These are phyloP conservation scores for Cryoendolithus antarcticus DNA, from an alignment of 2,329 filamentous ascomycete genomes.

Conservation along the genomic window DNA sequence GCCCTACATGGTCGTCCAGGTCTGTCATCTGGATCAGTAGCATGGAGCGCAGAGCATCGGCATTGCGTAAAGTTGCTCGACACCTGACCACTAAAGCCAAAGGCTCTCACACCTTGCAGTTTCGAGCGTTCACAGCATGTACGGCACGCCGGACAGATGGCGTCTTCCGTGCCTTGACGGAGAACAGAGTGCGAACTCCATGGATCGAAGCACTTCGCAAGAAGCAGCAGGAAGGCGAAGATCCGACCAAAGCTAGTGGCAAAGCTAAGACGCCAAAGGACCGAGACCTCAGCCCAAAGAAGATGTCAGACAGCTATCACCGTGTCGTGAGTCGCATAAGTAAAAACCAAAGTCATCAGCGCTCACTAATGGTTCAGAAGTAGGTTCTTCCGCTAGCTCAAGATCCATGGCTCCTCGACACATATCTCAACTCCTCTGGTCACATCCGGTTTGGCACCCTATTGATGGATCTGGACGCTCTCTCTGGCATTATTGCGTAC, in stretches of 20 bases:
- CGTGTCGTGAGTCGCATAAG: conserved; percentile 41
- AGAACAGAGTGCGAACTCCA: conserved; percentile 50
- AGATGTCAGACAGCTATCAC: conserved; percentile 60
- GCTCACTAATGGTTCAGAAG: too few relatives aligned
- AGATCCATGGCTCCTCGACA: conserved; percentile 66
- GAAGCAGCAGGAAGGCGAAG: conserved; percentile 30
- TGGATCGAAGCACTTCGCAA: conserved; percentile 54
- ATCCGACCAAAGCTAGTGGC: conserved; percentile 19
- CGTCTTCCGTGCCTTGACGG: conserved; percentile 47
- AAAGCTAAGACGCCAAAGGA: conserved; percentile 29
- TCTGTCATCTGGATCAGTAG: too few relatives aligned
- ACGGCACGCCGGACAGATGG: conserved; percentile 37
- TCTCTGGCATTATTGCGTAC: conserved; percentile 65
- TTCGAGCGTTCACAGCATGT: conserved; percentile 9
- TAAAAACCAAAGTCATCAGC: too few relatives aligned
- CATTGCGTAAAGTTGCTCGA: too few relatives aligned
- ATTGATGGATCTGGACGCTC: conserved; percentile 68
- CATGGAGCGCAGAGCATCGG: too few relatives aligned
- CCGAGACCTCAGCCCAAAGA: conserved; percentile 51
- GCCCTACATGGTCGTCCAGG: too few relatives aligned
- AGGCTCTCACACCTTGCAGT: neutral
- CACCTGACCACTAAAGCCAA: neutral
- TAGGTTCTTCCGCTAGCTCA: conserved; percentile 55
- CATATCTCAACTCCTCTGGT: conserved; percentile 63
- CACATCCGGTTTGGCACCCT: conserved; percentile 63